Evolutionary conservation across 208 protist genomes (phyloP).

Genomic region (Wallacemonas sp.): DNA sequence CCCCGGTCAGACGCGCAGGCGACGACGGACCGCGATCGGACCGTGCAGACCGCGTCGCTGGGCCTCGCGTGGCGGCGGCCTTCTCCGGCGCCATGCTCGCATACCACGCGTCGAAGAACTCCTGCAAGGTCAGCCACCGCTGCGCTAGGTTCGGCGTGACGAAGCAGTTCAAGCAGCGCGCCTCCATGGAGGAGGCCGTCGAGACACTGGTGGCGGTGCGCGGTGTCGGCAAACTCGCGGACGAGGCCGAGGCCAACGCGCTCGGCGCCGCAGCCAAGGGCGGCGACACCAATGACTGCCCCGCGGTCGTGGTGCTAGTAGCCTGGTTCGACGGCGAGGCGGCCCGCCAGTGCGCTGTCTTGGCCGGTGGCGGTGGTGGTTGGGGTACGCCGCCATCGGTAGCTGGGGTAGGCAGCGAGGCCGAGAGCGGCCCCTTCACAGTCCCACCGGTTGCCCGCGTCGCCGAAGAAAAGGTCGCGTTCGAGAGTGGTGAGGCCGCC

Average conservation of each 20-base stretch:
- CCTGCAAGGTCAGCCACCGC: constrained; percentile 63
- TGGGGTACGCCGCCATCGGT: too few species aligned
- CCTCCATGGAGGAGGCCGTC: background rate
- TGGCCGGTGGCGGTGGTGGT: too few species aligned
- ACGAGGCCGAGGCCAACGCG: background rate
- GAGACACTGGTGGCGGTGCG: constrained; percentile 1
- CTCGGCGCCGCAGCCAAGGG: background rate
- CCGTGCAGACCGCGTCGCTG: background rate
- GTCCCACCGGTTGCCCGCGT: background rate
- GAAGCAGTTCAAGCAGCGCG: constrained; percentile 60
- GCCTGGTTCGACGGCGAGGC: background rate
- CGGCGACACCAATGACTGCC: background rate
- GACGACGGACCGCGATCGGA: background rate
- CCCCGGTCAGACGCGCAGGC: background rate
- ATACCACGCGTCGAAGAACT: constrained; percentile 60
- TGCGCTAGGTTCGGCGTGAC: constrained; percentile 59
- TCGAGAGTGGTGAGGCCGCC: background rate
- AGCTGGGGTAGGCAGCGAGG: too few species aligned
- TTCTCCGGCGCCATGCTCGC: constrained; percentile 28
- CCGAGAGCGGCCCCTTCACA: too few species aligned
- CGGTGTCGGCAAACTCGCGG: background rate
- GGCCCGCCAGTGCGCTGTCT: too few species aligned
- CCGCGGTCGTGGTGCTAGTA: background rate
- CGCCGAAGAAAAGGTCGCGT: constrained; percentile 5
- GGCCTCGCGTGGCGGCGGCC: background rate